Evolutionary conservation across 2,329 filamentous ascomycete species (phyloP), one percentile per base, ranked within the genome.

Genomic region (Tolypocladium paradoxum): DNA sequence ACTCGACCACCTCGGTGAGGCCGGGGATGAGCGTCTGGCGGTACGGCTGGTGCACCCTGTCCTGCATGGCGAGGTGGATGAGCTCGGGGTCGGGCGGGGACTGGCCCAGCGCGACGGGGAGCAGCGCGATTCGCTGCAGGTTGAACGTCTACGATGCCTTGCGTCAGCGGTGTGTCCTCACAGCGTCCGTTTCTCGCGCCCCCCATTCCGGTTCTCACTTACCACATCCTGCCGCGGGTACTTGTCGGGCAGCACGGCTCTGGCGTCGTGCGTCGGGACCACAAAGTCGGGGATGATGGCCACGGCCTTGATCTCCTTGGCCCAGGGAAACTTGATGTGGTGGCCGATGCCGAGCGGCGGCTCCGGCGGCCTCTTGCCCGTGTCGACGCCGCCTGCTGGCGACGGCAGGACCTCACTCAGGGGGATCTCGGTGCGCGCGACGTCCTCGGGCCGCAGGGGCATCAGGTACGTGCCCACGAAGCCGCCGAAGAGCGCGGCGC

Each of bases 21-120:
- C 92, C 93, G 1, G 93, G 93, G 61, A 99, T 95, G 57, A 99
- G 81, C 2, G 81, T 86, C 71, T 93, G 86, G 52, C 93, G 86
- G 75, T 99, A 97, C 45, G 90, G 93, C 71, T 99, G 93, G 73
- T 99, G 93, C 56, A 99, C 83, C 72, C 91, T 95, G 75, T 99
- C 93, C 73, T 97, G 93, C 93, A 99, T 99, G 48, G 91, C 92
- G 48, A 95, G 84, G 74, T 95, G 95, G 68, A 99, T 99, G 70
- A 95, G 86, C 62, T 95, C 86, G 24, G 93, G 86, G 65, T 96
- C 87, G 2, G 91, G 92, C 11, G 93, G 92, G 8, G 88, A 92
- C 68, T 90, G 85, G 58, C 91, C 90, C 47, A 99, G 79, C 1
- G 91, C 91, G 12, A 90, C 89, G 34, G 92, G 91, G 14, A 99